Base-by-base conservation (phyloP, 1,284 basidiomycete genomes). In the Mycosarcoma maydis region DNA sequence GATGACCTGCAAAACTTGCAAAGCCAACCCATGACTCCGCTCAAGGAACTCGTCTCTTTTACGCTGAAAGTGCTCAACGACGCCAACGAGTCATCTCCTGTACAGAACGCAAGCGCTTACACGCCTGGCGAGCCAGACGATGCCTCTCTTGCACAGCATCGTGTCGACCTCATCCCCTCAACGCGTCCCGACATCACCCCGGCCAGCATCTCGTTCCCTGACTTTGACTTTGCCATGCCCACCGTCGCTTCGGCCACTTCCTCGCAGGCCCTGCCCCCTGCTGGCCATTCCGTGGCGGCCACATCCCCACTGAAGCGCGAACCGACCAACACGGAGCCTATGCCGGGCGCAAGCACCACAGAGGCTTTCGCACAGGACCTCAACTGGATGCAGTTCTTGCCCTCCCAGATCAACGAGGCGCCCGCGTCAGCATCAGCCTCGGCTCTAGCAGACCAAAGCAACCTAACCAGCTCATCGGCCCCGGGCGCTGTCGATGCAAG, bases 41-140 rank as follows among this genome's bases (percentile, higher is more conserved):
- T 69, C 43, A 69, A 69, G 38, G 66, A 69, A 40, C 47, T 69
- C 13, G 66, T 53, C 38, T 54, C 66, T 3, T 69, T 69, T 55
- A 55, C 66, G 5, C 51, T 69, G 38, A 58, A 59, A 34, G 55
- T 64, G 14, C 59, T 69, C 36, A 58, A 52, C 33, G 66, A 69
- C 17, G 59, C 59, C 40, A 64, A 64, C 30, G 61, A 65, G 38
- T 46, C 50, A 13, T 27, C 51, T 10, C 27, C 42, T 22, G 39
- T 50, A 10, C 54, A 55, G 24, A 38, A 16, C 30, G 23, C 46
- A 17, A 29, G 51, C 11, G 54, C 59, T 0, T 64, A 51, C 40
- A 57, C 54, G 14, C 66, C 59, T 1, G 58, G 54, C 29, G 58
- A 62, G 27, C 27, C 41, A 9, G 59, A 62, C 39, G 41, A 61